Evolutionary conservation across 2,329 filamentous ascomycete species (phyloP), one percentile per base, ranked within the genome.

Genomic region (Calonectria multiphialidica): DNA sequence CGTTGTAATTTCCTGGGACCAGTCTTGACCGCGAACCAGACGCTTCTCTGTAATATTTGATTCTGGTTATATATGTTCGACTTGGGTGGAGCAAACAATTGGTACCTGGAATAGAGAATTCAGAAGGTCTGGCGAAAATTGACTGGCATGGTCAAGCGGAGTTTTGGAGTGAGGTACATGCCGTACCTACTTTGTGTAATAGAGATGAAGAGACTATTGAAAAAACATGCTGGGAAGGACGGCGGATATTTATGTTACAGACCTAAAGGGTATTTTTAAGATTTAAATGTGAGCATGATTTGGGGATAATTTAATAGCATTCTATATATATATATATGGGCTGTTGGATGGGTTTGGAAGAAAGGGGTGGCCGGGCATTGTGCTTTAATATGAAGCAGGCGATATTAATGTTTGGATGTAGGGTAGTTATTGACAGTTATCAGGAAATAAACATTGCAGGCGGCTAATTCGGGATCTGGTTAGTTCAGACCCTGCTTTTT

Each of bases 41-140:
- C 74, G 76, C 71, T 77, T 80, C 76, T 72, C 71, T 80, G 76
- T 80, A 78, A 80, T 78, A 76, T 74, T 78, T 79, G 72, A 78
- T 75, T 81, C 70, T 81, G 80, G 77, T 71, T 81, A 77, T 73
- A 76, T 77, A 74, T 70, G 72, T 73, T 74, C 65, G 57, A 74
- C 65, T 37, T 67, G 66, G 66, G 65, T 66, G 70, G 72, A 68
- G 62, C 53, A 63, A 72, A 65, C 55, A 57, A 66, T 73, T 68
- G 57, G 63, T 64, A 71, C 35, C 68, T 62, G 68, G 68, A 71
- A 72, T 75, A 75, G 69, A 76, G 62, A 72, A 47, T 28, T 71
- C 68, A 68, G 44, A 70, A 68, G 68, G 65, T 28, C 21, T 66
- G 63, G 63, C 70, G 65, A 71, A 61, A 68, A 65, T 37, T 68